Evolutionary conservation across 2,329 filamentous ascomycete species (phyloP).

Genomic region (Ophiostoma ulmi): DNA sequence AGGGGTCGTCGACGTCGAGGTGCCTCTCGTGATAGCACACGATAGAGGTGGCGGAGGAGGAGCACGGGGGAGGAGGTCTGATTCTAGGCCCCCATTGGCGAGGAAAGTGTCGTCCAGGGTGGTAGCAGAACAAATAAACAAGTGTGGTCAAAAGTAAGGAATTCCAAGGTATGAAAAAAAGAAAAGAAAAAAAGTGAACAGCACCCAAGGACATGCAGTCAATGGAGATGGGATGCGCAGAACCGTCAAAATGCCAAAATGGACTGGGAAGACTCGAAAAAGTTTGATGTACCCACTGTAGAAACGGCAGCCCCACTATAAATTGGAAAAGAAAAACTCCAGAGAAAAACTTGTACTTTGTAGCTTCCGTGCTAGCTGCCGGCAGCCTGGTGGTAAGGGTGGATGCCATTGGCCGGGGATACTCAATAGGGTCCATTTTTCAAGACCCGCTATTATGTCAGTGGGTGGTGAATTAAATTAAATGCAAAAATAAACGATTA

Average conservation of each 20-base stretch:
- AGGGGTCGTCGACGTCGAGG: not conserved
- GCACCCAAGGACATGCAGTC: not conserved
- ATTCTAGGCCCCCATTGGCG: slow-evolving; percentile 1
- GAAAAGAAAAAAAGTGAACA: not conserved
- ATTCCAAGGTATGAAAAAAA: not conserved
- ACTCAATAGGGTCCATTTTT: not conserved
- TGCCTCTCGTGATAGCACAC: not conserved
- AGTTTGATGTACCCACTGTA: slow-evolving; percentile 13
- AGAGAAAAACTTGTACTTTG: not conserved
- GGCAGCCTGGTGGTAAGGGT: not conserved
- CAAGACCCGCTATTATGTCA: not conserved
- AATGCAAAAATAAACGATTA: slow-evolving; percentile 18
- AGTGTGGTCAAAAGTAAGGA: not conserved
- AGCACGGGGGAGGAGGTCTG: not conserved
- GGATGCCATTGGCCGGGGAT: not conserved
- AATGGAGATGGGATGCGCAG: not conserved
- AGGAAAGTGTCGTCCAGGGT: not conserved
- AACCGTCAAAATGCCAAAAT: not conserved
- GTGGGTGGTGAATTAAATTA: slow-evolving; percentile 8
- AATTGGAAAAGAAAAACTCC: not conserved
- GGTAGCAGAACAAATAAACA: too few species aligned
- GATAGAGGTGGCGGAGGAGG: not conserved
- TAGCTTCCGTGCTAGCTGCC: not conserved
- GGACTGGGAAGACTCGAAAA: slow-evolving; percentile 16
- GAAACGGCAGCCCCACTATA: slow-evolving; percentile 2